phyloP scores from a whole-genome alignment of 805 yeast genomes.

The Priceomyces medius region DNA sequence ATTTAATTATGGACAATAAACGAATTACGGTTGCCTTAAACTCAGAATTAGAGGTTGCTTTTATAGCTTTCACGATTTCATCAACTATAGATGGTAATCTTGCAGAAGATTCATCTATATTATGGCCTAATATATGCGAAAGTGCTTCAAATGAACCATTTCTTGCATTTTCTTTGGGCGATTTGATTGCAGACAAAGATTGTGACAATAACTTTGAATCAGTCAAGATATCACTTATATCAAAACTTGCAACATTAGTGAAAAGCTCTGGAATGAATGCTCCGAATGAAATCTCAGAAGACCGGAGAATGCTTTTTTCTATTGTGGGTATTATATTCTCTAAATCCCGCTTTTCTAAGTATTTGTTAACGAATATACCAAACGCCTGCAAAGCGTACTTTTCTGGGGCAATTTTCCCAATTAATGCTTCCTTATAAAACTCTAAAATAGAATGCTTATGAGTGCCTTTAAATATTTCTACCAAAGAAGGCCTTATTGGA shows the following conservation, averaged over 20 bases:
- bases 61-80: conserved; percentile 57
- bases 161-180: conserved; percentile 69
- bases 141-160: conserved; percentile 39
- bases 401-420: conserved; percentile 45
- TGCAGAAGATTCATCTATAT: conserved; percentile 18
- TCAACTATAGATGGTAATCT: conserved; percentile 40
- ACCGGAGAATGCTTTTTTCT: conserved; percentile 72
- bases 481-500: conserved; percentile 25
- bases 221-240: conserved; percentile 40
- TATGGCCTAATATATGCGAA: conserved; percentile 11
- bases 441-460: conserved; percentile 11
- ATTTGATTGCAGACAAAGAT: conserved; percentile 47
- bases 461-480: conserved; percentile 12
- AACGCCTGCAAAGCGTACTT: conserved; percentile 34
- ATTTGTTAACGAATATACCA: conserved; percentile 45
- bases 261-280: conserved; percentile 53
- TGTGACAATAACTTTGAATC: conserved; percentile 31
- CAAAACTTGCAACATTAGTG: conserved; percentile 23
- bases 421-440: conserved; percentile 40
- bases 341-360: conserved; percentile 38
- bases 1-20: conserved; percentile 37
- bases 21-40: conserved; percentile 55
- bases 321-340: conserved; percentile 53
- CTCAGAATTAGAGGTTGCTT: conserved; percentile 60
- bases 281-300: conserved; percentile 71